Evolutionary conservation across 805 yeast genomes (phyloP), one percentile per base, ranked within the genome.

Genomic region (Komagataella pastoris): DNA sequence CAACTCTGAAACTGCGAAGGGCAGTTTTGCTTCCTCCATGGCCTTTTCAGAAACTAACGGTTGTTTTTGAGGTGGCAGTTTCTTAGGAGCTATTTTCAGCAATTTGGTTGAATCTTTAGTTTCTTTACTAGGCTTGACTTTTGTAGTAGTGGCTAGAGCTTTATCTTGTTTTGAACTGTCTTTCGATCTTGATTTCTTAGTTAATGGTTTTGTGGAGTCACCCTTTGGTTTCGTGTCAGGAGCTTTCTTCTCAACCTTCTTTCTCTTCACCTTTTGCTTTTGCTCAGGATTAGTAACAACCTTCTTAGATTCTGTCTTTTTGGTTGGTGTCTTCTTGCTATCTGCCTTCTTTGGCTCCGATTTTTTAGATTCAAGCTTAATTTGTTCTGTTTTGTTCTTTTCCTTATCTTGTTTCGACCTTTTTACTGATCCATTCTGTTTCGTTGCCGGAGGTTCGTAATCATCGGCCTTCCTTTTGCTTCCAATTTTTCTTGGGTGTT

Each of bases 401-500:
- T 49, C 50, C 40, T 44, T 47, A 17, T 50, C 45, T 48, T 10
- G 12, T 8, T 30, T 30, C 14, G 40, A 30, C 14, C 40, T 30
- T n/a, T 30, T 30, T 12, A 30, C 40, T 30, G 40, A 8, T 7
- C 40, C 40, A 30, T 30, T 30, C 14, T 30, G 40, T 12, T 30
- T 30, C 40, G 40, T 30, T 30, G 40, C 4, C 2, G 40, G 6
- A 30, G n/a, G 3, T 10, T 30, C 40, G 40, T 30, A 14, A 30
- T 30, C 40, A 10, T 30, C 40, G 8, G 14, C 40, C 40, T 30
- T 30, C 8, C 40, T 30, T 30, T 30, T 30, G 40, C 40, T 30
- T 10, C 40, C 40, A 30, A 30, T 30, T 46, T 57, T 59, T 50
- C 54, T 54, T 8, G 65, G 67, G 10, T 56, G 54, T 10, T 50